These are phyloP conservation scores for Fusarium devonianum DNA, from an alignment of 2,329 filamentous ascomycete genomes.

Conservation along the genomic window DNA sequence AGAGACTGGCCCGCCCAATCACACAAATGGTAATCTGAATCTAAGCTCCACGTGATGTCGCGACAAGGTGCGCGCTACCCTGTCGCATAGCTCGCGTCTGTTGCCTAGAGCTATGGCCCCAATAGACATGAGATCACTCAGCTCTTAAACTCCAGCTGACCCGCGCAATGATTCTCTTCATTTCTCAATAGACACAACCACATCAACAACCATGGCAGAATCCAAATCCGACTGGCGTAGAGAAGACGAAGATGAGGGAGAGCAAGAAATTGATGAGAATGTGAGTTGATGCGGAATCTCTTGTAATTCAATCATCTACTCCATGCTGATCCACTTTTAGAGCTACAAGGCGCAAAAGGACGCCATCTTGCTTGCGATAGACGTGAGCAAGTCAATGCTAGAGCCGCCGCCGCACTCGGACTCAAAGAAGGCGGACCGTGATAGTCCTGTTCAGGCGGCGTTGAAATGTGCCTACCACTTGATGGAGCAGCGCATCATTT, in stretches of 20 bases:
- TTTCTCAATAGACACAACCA: slow-evolving; percentile 15
- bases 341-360: slow-evolving; percentile 93
- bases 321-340: slow-evolving; percentile 52
- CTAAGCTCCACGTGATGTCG: slow-evolving; percentile 43
- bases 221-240: slow-evolving; percentile 53
- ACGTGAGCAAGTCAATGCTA: slow-evolving; percentile 90
- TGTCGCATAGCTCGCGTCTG: slow-evolving; percentile 43
- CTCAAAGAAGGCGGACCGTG: slow-evolving; percentile 78
- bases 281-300: slow-evolving; percentile 49
- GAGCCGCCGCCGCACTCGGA: slow-evolving; percentile 66
- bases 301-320: slow-evolving; percentile 3
- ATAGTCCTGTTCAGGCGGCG: slow-evolving; percentile 82
- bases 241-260: slow-evolving; percentile 71
- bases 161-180: slow-evolving; percentile 24
- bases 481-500: slow-evolving; percentile 98
- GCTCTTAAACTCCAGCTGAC: slow-evolving; percentile 36
- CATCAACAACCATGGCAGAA: slow-evolving; percentile 44
- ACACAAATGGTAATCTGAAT: slow-evolving; percentile 30
- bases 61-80: slow-evolving; percentile 34
- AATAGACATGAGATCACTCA: slow-evolving; percentile 33
- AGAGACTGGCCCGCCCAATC: slow-evolving; percentile 36
- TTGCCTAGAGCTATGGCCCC: slow-evolving; percentile 43
- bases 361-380: slow-evolving; percentile 96
- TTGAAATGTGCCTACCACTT: slow-evolving; percentile 93
- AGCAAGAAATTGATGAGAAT: slow-evolving; percentile 66